These are phyloP conservation scores for Corymbia maculata DNA, from an alignment of 345 rosid species.

Conservation along the genomic window DNA sequence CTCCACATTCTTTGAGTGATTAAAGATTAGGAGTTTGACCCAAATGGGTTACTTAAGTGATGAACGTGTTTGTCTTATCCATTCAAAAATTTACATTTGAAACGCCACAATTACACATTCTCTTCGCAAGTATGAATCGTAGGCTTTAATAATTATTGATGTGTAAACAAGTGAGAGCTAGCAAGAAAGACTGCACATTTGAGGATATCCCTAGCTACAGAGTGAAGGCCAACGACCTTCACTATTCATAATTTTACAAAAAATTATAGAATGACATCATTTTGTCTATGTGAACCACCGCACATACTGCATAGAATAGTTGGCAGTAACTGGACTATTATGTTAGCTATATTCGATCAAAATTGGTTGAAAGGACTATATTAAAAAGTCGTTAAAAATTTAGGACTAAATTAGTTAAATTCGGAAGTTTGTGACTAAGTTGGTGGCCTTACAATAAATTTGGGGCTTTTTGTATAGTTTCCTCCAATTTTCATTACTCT, in stretches of 20 bases:
- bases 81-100: not conserved
- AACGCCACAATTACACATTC: not conserved
- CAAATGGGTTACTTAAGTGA: not conserved
- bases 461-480: no score
- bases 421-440: no score
- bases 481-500: no score
- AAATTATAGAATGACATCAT: no score
- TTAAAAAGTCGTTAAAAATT: no score
- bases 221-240: not conserved
- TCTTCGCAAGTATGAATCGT: not conserved
- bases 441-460: no score
- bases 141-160: not conserved
- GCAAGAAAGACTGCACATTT: not conserved
- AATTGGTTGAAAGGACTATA: no score
- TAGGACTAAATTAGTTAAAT: no score
- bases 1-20: not conserved
- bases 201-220: not conserved
- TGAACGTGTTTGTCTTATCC: not conserved
- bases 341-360: no score
- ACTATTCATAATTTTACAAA: rapidly evolving
- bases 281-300: rapidly evolving
- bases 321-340: rapidly evolving
- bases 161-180: not conserved
- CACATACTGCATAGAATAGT: rapidly evolving
- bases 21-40: not conserved